A percentile compares a stretch with the other conserved stretches of the same genome.
Evolutionary conservation across 2,329 filamentous ascomycete species (phyloP).

Genomic region (Lecanicillium sp.): DNA sequence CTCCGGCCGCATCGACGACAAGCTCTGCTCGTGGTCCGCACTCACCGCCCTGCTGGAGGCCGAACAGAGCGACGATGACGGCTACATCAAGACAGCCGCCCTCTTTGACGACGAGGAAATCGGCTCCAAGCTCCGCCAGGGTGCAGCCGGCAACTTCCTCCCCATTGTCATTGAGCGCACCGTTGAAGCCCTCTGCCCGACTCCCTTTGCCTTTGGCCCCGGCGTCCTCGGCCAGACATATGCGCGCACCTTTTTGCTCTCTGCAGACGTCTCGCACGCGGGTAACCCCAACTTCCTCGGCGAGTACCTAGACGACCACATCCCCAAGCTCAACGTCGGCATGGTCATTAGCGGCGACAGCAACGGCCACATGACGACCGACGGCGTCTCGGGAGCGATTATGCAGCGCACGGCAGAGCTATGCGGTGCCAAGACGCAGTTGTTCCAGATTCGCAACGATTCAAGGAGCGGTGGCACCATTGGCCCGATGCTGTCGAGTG

Average conservation of each 20-base stretch:
- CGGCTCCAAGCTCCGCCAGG: constrained; percentile 81
- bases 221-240: constrained; percentile 71
- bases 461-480: constrained; percentile 84
- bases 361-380: constrained; percentile 95
- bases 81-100: constrained; percentile 82
- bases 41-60: constrained; percentile 73
- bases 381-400: constrained; percentile 75
- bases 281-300: constrained; percentile 89
- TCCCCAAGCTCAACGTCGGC: constrained; percentile 82
- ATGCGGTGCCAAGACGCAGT: constrained; percentile 62
- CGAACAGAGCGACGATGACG: constrained; percentile 44
- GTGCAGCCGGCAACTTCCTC: constrained; percentile 83
- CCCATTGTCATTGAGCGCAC: constrained; percentile 73
- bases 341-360: constrained; percentile 72
- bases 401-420: constrained; percentile 72
- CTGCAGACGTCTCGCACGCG: constrained; percentile 87
- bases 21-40: constrained; percentile 91
- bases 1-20: constrained; percentile 91
- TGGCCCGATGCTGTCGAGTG: constrained; percentile 78
- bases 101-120: constrained; percentile 98
- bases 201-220: constrained; percentile 37
- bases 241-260: constrained; percentile 86
- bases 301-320: constrained; percentile 76
- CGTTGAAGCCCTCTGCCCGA: constrained; percentile 56
- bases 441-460: constrained; percentile 95